These are phyloP conservation scores for Centaurea solstitialis DNA, from an alignment of 129 eudicot genomes.

Conservation along the genomic window DNA sequence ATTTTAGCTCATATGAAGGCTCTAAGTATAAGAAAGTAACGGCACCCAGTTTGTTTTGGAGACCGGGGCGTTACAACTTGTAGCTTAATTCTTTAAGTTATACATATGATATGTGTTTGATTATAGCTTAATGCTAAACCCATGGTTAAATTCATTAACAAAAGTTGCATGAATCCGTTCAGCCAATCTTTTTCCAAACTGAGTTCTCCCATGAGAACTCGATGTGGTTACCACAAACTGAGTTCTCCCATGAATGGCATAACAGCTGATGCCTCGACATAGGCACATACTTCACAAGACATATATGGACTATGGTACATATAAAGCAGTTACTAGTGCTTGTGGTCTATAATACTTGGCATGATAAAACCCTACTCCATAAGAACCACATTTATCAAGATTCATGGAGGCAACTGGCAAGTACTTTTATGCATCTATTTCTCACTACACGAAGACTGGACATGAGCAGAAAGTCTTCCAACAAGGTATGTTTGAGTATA, in stretches of 20 bases:
- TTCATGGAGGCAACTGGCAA: not conserved
- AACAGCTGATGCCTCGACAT: not conserved
- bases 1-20: too few species aligned
- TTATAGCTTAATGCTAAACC: not conserved
- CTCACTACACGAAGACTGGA: not conserved
- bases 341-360: not conserved
- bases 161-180: not conserved
- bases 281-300: not conserved
- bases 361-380: not conserved
- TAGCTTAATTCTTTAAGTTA: not conserved
- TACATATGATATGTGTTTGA: not conserved
- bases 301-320: not conserved
- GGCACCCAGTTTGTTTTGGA: too few species aligned
- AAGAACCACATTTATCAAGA: not conserved
- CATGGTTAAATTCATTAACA: not conserved
- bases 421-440: not conserved
- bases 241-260: not conserved
- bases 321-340: not conserved
- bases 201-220: too few species aligned
- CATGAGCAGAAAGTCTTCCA: not conserved
- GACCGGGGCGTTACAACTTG: too few species aligned
- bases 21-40: too few species aligned
- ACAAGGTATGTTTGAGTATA: too few species aligned
- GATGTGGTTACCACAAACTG: too few species aligned
- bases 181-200: not conserved